Percentiles rank a stretch among this genome's conserved stretches.
Conservation (phyloP, 1,284 basidiomycete genomes). For the Phenoliferia sp. region DNA sequence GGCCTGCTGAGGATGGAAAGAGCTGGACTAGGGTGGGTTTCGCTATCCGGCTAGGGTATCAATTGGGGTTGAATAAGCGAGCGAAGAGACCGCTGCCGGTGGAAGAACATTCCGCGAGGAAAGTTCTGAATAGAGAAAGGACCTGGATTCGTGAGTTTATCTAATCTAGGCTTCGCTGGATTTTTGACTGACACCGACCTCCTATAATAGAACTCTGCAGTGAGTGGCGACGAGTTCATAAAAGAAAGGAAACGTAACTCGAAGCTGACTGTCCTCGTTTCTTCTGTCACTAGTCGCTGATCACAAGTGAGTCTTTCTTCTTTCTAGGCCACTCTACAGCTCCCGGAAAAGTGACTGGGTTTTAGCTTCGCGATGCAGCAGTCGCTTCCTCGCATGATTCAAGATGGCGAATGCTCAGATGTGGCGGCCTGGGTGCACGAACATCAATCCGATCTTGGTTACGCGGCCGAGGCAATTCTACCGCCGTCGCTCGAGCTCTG, state of each 20-base stretch:
- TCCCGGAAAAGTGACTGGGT: not conserved
- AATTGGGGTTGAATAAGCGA: not conserved
- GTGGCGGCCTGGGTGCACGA: not conserved
- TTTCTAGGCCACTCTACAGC: not conserved
- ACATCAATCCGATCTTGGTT: not conserved
- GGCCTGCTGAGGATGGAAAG: conserved; percentile 36
- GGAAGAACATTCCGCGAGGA: not conserved
- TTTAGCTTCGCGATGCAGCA: not conserved
- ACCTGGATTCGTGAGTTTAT: not conserved
- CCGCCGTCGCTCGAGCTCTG: not conserved
- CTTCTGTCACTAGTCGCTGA: not conserved
- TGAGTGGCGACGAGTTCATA: not conserved
- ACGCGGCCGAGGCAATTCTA: not conserved
- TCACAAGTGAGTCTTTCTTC: not conserved
- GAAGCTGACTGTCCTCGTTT: not conserved
- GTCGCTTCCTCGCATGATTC: not conserved
- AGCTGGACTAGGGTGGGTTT: conserved; percentile 21
- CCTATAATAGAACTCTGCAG: not conserved
- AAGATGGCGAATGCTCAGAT: not conserved
- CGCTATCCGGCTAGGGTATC: conserved; percentile 5
- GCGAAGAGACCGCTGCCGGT: not conserved
- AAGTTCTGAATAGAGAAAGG: not conserved
- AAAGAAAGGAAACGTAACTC: too few species aligned
- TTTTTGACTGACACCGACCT: too few species aligned
- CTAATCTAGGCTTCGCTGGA: not conserved